Base-by-base conservation (phyloP, 768 basidiomycete species). In the Goffeauzyma gilvescens region DNA sequence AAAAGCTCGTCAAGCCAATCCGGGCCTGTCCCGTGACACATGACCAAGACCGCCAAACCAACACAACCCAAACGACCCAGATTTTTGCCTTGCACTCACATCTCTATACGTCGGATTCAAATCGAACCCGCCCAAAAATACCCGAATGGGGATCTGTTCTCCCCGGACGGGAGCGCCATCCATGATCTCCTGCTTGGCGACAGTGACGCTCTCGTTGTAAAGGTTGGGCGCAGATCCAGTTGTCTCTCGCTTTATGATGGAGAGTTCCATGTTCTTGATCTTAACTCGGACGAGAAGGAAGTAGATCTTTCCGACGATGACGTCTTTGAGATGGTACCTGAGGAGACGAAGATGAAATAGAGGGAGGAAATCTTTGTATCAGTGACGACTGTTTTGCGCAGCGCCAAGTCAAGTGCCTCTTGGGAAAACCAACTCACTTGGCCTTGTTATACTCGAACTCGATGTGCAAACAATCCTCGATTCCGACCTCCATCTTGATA, bases 381-480 rank as follows among this genome's bases (percentile, higher is more conserved):
- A 27, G 13, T 12, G 38, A 10, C 22, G 18, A 13, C 15, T 14
- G 13, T 25, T 22, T 5, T 23, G 12, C 39, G 17, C 15, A 6
- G 3, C 2, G 13, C 10, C 41, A 20, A 22, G 22, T 24, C 21
- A 21, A 32, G 22, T 13, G 15, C 9, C 26, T 4, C 23, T 8
- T 13, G 15, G 23, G n/a, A n/a, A n/a, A n/a, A 22, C n/a, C 6
- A 15, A 69, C 81, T 50, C 45, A 84, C 90, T 98, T 96, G 44
- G 89, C 90, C 63, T 96, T 95, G 71, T 98, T 95, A 68, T 98
- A 96, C 67, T 96, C 93, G 51, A 95, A 96, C 61, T 95, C 93
- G 55, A 96, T 98, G 62, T 96, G 90, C 55, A 96, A 65, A 63
- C 93, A 96, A 58, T 96, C 93, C 62, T 96, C 93, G 46, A 98